phyloP scores from a whole-genome alignment of 2,329 filamentous ascomycete species.

The Fusarium sp. region DNA sequence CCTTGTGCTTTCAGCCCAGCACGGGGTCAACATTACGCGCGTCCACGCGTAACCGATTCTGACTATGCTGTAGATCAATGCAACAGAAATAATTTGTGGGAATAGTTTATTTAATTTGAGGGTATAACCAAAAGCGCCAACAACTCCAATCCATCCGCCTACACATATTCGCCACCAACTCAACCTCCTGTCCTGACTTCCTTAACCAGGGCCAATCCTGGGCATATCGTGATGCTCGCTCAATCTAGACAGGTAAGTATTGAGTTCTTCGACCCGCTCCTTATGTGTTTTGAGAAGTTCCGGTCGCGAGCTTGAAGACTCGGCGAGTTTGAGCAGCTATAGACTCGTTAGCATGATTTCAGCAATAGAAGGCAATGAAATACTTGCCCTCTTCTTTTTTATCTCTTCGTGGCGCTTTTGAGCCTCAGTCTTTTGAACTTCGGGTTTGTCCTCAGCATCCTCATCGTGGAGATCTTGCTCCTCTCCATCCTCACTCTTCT shows the following conservation, averaged over 20 bases:
- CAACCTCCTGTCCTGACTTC: neutral
- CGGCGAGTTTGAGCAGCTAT: slow-evolving; percentile 81
- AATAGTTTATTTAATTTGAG: slow-evolving; percentile 5
- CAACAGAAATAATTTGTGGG: neutral
- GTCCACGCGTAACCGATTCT: neutral
- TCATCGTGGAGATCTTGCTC: slow-evolving; percentile 45
- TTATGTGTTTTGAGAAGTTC: slow-evolving; percentile 97
- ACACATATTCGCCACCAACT: neutral
- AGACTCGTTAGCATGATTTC: slow-evolving; percentile 5
- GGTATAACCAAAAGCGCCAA: slow-evolving; percentile 39
- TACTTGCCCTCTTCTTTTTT: slow-evolving; percentile 76
- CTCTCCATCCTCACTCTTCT: slow-evolving; percentile 41
- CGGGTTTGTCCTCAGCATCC: slow-evolving; percentile 41
- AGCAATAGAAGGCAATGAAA: neutral
- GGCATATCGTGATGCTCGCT: slow-evolving; percentile 99
- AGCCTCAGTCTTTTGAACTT: slow-evolving; percentile 77
- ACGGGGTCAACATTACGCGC: neutral
- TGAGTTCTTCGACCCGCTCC: slow-evolving; percentile 93
- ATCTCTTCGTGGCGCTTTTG: slow-evolving; percentile 83
- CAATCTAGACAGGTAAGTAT: slow-evolving; percentile 88
- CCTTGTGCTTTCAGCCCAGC: neutral
- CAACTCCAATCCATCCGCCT: slow-evolving; percentile 30
- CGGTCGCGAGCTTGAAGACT: slow-evolving; percentile 62
- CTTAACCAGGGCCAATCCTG: slow-evolving; percentile 68
- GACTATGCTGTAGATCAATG: neutral